Conservation (phyloP, 805 yeast genomes). For the Candida sithepensis region DNA sequence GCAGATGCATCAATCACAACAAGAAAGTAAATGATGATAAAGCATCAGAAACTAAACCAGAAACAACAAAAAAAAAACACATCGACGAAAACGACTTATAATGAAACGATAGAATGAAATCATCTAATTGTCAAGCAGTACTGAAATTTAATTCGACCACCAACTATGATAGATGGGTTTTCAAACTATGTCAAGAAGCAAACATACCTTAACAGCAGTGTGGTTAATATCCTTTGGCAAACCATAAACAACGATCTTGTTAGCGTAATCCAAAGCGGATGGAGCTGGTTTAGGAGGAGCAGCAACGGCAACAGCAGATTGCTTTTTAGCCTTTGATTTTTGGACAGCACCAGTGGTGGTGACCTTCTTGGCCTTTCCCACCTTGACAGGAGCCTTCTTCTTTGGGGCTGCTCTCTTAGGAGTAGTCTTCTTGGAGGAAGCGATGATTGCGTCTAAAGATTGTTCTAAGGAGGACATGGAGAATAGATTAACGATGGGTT, state of each 20-base stretch:
- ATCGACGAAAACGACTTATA: not conserved
- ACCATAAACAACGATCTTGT: constrained; percentile 68
- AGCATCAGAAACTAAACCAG: not conserved
- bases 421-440: constrained; percentile 41
- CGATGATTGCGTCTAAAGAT: constrained; percentile 91
- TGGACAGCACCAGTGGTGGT: constrained; percentile 7
- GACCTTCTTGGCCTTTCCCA: constrained; percentile 25
- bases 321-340: constrained; percentile 9
- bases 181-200: not conserved
- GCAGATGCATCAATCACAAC: too few species aligned
- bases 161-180: not conserved
- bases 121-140: not conserved
- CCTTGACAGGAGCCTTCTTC: constrained; percentile 29
- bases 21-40: too few species aligned
- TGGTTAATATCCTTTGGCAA: constrained; percentile 79
- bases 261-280: constrained; percentile 45
- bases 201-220: constrained; percentile 58
- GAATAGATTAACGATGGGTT: too few species aligned
- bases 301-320: constrained; percentile 17
- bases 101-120: not conserved
- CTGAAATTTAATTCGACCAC: constrained; percentile 2
- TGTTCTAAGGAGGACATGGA: constrained; percentile 83
- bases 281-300: constrained; percentile 11
- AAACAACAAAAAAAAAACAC: not conserved
- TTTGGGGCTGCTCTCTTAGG: constrained; percentile 30